phyloP scores from a whole-genome alignment of 2,329 filamentous ascomycete species.

The Elsinoe perseae region DNA sequence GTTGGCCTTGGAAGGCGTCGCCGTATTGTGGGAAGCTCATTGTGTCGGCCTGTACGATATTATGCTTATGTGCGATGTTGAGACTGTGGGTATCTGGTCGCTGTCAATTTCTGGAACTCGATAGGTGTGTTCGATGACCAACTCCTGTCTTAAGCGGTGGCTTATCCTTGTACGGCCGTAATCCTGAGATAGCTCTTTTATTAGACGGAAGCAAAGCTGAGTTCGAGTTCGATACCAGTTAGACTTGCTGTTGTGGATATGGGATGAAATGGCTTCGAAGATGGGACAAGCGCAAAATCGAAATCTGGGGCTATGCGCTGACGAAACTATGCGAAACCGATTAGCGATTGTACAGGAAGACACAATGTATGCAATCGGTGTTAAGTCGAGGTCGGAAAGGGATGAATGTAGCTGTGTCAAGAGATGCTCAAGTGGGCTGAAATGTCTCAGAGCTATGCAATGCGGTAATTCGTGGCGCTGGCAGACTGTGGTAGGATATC shows the following conservation, averaged over 20 bases:
- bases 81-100: conserved; percentile 2
- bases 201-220: background rate
- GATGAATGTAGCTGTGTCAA: background rate
- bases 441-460: conserved; percentile 12
- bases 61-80: background rate
- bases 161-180: background rate
- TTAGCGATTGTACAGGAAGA: background rate
- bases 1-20: conserved; percentile 55
- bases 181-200: conserved; percentile 12
- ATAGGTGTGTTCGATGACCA: background rate
- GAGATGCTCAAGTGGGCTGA: background rate
- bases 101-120: background rate
- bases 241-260: background rate
- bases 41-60: conserved; percentile 23
- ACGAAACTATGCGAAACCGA: background rate
- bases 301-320: conserved; percentile 9
- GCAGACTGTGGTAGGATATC: background rate
- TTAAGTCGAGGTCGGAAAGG: conserved; percentile 1
- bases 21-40: conserved; percentile 61
- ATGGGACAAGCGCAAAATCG: conserved; percentile 7
- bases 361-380: background rate
- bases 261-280: background rate
- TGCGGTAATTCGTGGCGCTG: background rate
- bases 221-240: background rate
- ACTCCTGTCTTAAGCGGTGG: background rate